These are phyloP conservation scores for Hypoxylon fuscum DNA, from an alignment of 495 filamentous ascomycete species.

Conservation along the genomic window DNA sequence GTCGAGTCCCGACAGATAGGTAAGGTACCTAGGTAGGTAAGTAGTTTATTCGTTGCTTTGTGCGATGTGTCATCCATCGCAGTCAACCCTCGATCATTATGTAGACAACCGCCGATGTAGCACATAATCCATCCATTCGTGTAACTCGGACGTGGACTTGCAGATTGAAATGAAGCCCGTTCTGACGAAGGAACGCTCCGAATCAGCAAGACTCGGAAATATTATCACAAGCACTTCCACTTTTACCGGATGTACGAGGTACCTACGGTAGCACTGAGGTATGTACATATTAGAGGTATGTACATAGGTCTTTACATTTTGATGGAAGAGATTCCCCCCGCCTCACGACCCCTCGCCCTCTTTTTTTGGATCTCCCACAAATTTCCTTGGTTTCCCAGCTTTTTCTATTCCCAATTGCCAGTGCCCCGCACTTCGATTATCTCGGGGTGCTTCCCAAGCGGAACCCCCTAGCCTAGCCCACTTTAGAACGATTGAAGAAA, in stretches of 20 bases:
- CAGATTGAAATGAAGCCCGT: slow-evolving; percentile 4
- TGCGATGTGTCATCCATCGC: slow-evolving; percentile 23
- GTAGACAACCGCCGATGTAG: slow-evolving; percentile 33
- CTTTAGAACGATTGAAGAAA: background rate
- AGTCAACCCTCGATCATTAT: slow-evolving; percentile 26
- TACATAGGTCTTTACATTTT: too few species aligned
- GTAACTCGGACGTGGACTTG: slow-evolving; percentile 19
- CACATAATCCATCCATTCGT: slow-evolving; percentile 23
- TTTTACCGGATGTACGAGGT: slow-evolving; percentile 1
- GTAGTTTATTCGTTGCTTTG: slow-evolving; percentile 11
- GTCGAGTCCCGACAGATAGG: background rate
- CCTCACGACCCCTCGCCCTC: slow-evolving; percentile 34
- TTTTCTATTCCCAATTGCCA: slow-evolving; percentile 24
- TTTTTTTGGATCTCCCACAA: slow-evolving; percentile 37
- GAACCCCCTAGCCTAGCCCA: slow-evolving; percentile 31
- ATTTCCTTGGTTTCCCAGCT: slow-evolving; percentile 38
- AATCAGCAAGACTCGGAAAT: slow-evolving; percentile 22
- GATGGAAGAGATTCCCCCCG: slow-evolving; percentile 21
- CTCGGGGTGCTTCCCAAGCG: slow-evolving; percentile 31
- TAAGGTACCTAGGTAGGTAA: too few species aligned
- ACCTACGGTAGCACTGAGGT: background rate
- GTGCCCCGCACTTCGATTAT: slow-evolving; percentile 39
- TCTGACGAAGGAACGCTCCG: background rate
- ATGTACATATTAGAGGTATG: too few species aligned
- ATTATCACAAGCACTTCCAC: slow-evolving; percentile 6